Percentiles rank a stretch among this genome's conserved stretches.
These are phyloP conservation scores for Penicillium cosmopolitanum DNA, from an alignment of 495 filamentous ascomycete species.

Conservation along the genomic window DNA sequence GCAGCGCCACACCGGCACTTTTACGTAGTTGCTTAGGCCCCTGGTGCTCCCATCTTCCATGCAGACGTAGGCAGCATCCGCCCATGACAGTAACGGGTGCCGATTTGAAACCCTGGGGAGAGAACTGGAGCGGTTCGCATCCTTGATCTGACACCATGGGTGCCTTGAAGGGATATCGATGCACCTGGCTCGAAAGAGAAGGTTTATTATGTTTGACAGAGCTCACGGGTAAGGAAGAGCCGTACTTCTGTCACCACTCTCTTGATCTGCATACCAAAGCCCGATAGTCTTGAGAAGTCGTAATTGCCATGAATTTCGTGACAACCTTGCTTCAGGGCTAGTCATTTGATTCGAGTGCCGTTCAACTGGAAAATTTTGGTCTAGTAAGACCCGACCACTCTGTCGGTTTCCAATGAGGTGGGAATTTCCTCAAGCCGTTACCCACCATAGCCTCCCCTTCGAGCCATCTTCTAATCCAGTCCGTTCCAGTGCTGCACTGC, in stretches of 20 bases:
- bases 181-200: slow-evolving; percentile 12
- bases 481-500: neutral
- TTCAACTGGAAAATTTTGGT: neutral
- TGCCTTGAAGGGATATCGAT: slow-evolving; percentile 4
- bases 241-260: slow-evolving; percentile 2
- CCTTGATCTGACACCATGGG: neutral
- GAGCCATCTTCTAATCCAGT: neutral
- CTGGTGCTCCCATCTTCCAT: slow-evolving; percentile 1
- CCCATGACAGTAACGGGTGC: slow-evolving; percentile 7
- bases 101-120: neutral
- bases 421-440: neutral
- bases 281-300: neutral
- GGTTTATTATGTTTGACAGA: slow-evolving; percentile 6
- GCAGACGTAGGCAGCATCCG: neutral
- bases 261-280: slow-evolving; percentile 5
- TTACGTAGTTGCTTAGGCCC: slow-evolving; percentile 5
- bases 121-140: slow-evolving; percentile 1
- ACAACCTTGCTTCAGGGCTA: slow-evolving; percentile 1
- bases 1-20: slow-evolving; percentile 14
- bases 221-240: neutral
- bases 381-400: neutral
- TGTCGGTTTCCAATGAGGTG: neutral
- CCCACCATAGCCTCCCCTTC: neutral
- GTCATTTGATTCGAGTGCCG: neutral
- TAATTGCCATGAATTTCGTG: neutral